Percentiles rank a stretch among this genome's conserved stretches.
phyloP scores from a whole-genome alignment of 176 grass and related monocot genomes.

The Alloteropsis semialata region DNA sequence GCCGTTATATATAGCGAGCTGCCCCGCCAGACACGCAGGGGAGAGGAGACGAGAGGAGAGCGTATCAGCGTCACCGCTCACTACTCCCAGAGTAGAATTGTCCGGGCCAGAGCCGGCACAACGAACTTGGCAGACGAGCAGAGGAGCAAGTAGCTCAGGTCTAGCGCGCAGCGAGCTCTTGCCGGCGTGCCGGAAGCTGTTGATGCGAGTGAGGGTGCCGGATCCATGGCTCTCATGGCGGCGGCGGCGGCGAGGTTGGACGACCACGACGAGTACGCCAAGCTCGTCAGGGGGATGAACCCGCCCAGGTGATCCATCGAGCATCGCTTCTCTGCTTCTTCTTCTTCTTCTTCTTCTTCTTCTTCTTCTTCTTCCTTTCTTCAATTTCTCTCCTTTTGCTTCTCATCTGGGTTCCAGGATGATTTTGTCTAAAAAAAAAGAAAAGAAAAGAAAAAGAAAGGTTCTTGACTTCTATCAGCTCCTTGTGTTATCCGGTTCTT shows the following conservation, averaged over 20 bases:
- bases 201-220: constrained; percentile 13
- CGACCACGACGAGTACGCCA: constrained; percentile 74
- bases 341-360: too few species aligned
- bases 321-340: neutral
- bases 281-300: constrained; percentile 86
- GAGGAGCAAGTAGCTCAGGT: neutral
- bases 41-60: too few species aligned
- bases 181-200: neutral
- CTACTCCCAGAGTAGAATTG: neutral
- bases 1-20: neutral
- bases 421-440: too few species aligned
- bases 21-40: neutral
- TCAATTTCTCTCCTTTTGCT: neutral
- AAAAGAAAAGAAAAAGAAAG: too few species aligned
- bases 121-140: neutral
- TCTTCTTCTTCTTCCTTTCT: neutral
- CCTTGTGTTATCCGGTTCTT: constrained; percentile 9
- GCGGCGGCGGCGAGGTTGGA: constrained; percentile 15
- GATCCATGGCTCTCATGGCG: constrained; percentile 31
- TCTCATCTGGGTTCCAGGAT: neutral
- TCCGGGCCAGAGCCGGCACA: constrained; percentile 3
- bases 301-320: constrained; percentile 48
- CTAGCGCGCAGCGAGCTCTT: neutral
- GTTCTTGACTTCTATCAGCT: neutral
- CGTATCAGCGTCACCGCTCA: neutral